Evolutionary conservation across 2,329 filamentous ascomycete species (phyloP).

Genomic region (Thermoascus crustaceus): DNA sequence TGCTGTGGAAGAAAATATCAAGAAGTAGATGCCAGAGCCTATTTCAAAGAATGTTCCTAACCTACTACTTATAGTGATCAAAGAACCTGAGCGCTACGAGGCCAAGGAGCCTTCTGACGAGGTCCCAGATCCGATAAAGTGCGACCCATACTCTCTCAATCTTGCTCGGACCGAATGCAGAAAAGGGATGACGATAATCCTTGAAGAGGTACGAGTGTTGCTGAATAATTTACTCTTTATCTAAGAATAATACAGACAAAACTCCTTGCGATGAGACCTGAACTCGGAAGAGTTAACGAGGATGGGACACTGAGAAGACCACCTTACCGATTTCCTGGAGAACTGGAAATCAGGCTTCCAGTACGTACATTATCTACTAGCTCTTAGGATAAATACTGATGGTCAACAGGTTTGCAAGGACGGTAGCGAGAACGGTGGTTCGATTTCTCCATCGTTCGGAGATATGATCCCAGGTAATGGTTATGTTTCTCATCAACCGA

Average conservation of each 20-base stretch:
- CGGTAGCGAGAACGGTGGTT: neutral
- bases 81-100: constrained; percentile 5
- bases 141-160: constrained; percentile 7
- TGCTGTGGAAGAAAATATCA: constrained; percentile 20
- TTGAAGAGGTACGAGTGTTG: constrained; percentile 6
- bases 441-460: neutral
- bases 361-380: neutral
- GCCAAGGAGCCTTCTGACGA: constrained; percentile 3
- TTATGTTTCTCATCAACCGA: neutral
- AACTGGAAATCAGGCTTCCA: constrained; percentile 7
- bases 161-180: constrained; percentile 6
- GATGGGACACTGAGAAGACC: constrained; percentile 6
- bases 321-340: constrained; percentile 4
- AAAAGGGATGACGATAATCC: constrained; percentile 10
- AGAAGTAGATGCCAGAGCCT: constrained; percentile 3
- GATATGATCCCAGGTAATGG: neutral
- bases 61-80: constrained; percentile 6
- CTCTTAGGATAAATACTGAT: neutral
- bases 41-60: neutral
- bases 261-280: constrained; percentile 6
- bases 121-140: constrained; percentile 5
- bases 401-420: neutral
- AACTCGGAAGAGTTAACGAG: constrained; percentile 5
- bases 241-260: constrained; percentile 7
- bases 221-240: neutral